Conservation (phyloP, 345 rosid genomes). For the Citrus hindsii region DNA sequence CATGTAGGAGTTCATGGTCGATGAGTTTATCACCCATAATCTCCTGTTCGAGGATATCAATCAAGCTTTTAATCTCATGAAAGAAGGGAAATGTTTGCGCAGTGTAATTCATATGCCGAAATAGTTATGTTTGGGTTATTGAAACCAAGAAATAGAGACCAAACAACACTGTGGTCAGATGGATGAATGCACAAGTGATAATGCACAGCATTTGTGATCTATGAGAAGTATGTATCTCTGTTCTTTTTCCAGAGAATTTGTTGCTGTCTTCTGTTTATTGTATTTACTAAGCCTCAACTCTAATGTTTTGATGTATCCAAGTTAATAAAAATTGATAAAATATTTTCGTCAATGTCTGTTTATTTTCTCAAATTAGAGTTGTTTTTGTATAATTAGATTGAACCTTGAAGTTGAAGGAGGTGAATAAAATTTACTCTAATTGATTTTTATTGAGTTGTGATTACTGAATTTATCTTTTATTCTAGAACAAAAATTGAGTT, state of each 20-base stretch:
- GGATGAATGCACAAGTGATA: background rate
- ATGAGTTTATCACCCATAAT: conserved; percentile 70
- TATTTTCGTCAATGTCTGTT: background rate
- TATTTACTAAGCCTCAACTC: background rate
- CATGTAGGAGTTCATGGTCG: conserved; percentile 67
- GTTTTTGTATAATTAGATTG: background rate
- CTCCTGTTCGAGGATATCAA: conserved; percentile 70
- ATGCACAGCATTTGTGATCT: background rate
- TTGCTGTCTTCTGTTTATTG: background rate
- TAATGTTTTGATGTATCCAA: background rate
- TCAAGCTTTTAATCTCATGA: conserved; percentile 74
- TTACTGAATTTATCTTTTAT: background rate
- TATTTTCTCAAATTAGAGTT: background rate
- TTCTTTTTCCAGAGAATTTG: background rate
- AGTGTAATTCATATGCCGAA: conserved; percentile 80
- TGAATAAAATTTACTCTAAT: background rate
- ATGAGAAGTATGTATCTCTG: background rate
- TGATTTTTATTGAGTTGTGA: background rate
- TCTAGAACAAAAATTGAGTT: background rate
- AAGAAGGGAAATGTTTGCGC: conserved; percentile 76
- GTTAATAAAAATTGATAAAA: background rate
- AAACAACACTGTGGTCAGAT: background rate
- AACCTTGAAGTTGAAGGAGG: background rate
- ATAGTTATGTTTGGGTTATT: conserved; percentile 12
- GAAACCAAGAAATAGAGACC: background rate